Base-by-base conservation (phyloP, 2,329 filamentous ascomycete genomes). In the Aspergillus sp. region DNA sequence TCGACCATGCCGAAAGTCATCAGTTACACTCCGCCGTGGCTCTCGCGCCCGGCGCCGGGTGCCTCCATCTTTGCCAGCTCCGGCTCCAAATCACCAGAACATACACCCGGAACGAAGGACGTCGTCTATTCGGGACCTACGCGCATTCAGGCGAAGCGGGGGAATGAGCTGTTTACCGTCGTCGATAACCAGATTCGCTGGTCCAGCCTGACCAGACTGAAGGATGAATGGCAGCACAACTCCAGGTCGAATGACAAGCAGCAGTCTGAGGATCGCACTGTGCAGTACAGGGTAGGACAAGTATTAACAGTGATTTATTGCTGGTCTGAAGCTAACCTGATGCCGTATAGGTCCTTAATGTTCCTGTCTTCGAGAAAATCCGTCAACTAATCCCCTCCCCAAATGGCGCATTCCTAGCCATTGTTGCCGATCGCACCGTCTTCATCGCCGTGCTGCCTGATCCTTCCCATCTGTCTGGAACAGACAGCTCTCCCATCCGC, bases 161-260 rank as follows among this genome's bases (percentile, higher is more conserved):
- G 91, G 15, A 92, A 91, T 1, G 93, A 99, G 71, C 81, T 98
- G 9, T 98, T 98, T 73, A 88, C 92, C 12, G 93, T 92, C 19
- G 88, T 90, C 43, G 93, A 93, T 52, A 93, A 90, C 69, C 91
- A 98, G 76, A 90, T 99, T 63, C 85, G 93, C 75, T 99, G 95
- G 92, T 89, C 91, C 9, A 91, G 97, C 76, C 79, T 99, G 58
- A 86, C 87, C 55, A 86, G 89, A 61, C 76, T 98, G 70, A 96
- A 96, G 79, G 90, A 87, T 58, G 73, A 79, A 66, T 81, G 79
- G 78, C 76, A 80, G 63, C 74, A 79, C 51, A 68, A 71, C 55
- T 64, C 71, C n/a, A 72, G 69, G 57, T 70, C 72, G 45, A 76
- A 74, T 63, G 72, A 62, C 67, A 69, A 10, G 64, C 67, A 60